A percentile compares a stretch with the other conserved stretches of the same genome.
phyloP scores from a whole-genome alignment of 257 asterid genomes.

The Solanum okadae region DNA sequence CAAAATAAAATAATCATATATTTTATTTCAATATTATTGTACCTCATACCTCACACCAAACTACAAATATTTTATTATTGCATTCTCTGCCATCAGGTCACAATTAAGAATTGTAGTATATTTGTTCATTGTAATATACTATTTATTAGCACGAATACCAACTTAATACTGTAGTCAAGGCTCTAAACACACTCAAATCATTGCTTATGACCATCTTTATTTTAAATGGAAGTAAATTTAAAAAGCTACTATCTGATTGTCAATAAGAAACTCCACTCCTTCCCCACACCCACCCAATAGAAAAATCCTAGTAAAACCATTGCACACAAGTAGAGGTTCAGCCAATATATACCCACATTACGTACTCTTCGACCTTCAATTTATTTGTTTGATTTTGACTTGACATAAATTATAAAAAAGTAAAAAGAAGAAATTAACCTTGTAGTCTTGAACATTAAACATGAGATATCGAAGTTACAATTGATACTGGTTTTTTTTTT shows the following conservation, averaged over 20 bases:
- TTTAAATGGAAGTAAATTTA: not conserved
- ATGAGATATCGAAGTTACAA: not conserved
- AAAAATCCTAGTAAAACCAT: not conserved
- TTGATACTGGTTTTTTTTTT: too few relatives aligned
- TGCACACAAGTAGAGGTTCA: not conserved
- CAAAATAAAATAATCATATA: too few relatives aligned
- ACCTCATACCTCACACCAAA: too few relatives aligned
- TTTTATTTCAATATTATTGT: too few relatives aligned
- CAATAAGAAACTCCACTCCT: not conserved
- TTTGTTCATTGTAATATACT: not conserved
- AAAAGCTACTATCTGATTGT: not conserved
- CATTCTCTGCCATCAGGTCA: not conserved
- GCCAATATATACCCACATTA: not conserved
- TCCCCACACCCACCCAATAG: not conserved
- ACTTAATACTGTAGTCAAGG: not conserved
- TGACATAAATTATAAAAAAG: too few relatives aligned
- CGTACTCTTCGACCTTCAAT: accelerated
- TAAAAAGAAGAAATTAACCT: too few relatives aligned
- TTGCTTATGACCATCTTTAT: not conserved
- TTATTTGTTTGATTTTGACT: too few relatives aligned
- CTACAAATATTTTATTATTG: not conserved
- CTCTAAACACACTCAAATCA: not conserved
- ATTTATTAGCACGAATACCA: not conserved
- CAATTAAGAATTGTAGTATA: not conserved
- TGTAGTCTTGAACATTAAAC: too few relatives aligned